Conservation (phyloP, 1,139 yeast genomes). For the Protomyces pachydermus region DNA sequence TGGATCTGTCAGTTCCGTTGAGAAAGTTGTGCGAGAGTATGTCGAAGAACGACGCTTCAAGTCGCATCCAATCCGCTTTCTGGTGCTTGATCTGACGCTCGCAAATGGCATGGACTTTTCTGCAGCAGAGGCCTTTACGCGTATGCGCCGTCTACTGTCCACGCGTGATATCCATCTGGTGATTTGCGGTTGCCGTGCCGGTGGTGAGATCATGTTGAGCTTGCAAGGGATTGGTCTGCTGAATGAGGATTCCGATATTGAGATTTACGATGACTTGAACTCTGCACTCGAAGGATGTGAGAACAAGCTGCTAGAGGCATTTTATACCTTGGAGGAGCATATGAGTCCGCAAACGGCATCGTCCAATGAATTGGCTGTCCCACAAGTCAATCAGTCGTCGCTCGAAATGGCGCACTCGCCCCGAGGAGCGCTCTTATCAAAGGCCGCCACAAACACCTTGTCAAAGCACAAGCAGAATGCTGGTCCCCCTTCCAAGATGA, state of each 20-base stretch:
- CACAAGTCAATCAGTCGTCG: conserved; percentile 9
- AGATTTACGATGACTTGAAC: conserved; percentile 69
- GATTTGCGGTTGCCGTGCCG: conserved; percentile 71
- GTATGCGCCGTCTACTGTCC: conserved; percentile 72
- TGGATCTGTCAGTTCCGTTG: conserved; percentile 92
- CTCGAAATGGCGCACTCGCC: conserved; percentile 28
- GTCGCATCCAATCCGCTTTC: conserved; percentile 61
- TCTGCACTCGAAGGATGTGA: conserved; percentile 96
- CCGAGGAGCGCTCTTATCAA: conserved; percentile 13
- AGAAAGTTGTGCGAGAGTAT: conserved; percentile 61
- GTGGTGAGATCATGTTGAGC: conserved; percentile 56
- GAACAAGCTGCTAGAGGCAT: conserved; percentile 72
- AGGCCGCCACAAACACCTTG: conserved; percentile 26
- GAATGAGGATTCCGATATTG: conserved; percentile 45
- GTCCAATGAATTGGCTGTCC: conserved; percentile 10
- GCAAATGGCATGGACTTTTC: conserved; percentile 84
- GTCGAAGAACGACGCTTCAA: conserved; percentile 48
- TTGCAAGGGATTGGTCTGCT: conserved; percentile 69
- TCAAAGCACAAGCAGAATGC: conserved; percentile 1
- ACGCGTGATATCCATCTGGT: conserved; percentile 67
- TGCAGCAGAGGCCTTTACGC: conserved; percentile 91
- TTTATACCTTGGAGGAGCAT: conserved; percentile 40
- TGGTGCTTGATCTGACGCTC: conserved; percentile 77
- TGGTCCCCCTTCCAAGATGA: conserved; percentile 21
- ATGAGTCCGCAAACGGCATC: conserved; percentile 22